phyloP scores from a whole-genome alignment of 352 stramenopile species.

The Phytophthora ohioensis region DNA sequence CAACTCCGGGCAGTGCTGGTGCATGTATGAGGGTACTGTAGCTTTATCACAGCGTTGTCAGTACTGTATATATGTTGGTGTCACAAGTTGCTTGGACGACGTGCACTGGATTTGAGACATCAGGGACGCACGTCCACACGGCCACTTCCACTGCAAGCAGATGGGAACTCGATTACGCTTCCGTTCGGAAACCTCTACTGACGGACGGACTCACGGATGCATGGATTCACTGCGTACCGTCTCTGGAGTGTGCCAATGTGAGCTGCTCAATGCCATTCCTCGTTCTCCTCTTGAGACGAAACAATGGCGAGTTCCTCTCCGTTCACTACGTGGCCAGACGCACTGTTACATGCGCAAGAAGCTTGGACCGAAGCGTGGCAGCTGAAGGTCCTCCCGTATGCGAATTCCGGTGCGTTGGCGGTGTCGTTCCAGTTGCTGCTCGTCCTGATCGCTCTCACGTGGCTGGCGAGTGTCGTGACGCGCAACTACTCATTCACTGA shows the following conservation, averaged over 20 bases:
- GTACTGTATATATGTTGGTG: too few species aligned
- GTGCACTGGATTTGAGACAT: neutral
- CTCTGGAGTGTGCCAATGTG: slow-evolving; percentile 15
- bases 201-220: slow-evolving; percentile 12
- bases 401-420: slow-evolving; percentile 45
- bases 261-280: slow-evolving; percentile 20
- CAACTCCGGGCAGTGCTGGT: neutral
- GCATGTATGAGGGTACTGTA: too few species aligned
- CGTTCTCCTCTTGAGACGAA: slow-evolving; percentile 12
- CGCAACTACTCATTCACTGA: slow-evolving; percentile 93
- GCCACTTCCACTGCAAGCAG: neutral
- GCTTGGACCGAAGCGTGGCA: slow-evolving; percentile 46
- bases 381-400: slow-evolving; percentile 50
- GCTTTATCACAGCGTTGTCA: too few species aligned
- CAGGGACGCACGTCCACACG: neutral
- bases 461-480: slow-evolving; percentile 74
- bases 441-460: slow-evolving; percentile 55
- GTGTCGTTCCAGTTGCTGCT: slow-evolving; percentile 59
- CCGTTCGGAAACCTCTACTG: slow-evolving; percentile 1
- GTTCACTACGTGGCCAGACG: slow-evolving; percentile 40
- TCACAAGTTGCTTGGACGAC: too few species aligned
- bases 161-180: slow-evolving; percentile 14
- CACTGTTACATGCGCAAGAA: slow-evolving; percentile 41
- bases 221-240: slow-evolving; percentile 19
- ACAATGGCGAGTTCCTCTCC: slow-evolving; percentile 32